Base-by-base conservation (phyloP, 2,329 filamentous ascomycete genomes). In the Aspergillus ustus region DNA sequence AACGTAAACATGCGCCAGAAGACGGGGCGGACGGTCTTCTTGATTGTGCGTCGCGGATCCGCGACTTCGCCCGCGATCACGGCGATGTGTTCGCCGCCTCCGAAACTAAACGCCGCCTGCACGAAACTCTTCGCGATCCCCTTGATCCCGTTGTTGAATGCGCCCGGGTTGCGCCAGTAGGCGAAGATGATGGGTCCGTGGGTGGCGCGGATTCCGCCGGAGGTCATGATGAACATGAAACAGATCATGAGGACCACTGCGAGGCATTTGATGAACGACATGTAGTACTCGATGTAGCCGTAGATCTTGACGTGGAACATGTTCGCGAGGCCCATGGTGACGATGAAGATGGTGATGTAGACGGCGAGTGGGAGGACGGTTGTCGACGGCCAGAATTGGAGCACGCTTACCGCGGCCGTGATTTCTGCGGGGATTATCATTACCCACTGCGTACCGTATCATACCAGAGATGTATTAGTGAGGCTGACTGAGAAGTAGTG, bases 161-260 rank as follows among this genome's bases (percentile, higher is more conserved):
- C 69, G 3, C 71, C 69, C 0, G 72, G 69, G 15, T 63, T 62
- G 40, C 69, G 70, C 71, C 70, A 73, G 48, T 71, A 69, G 51
- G 65, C 60, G 59, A 75, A 77, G 8, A 72, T 71, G n/a, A 76
- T 69, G 2, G 74, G 70, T 0, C 74, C 74, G 34, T 70, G 59
- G 0, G 74, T 75, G 9, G 70, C 72, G 13, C 69, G 31, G 45
- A 75, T 70, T 1, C 73, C 73, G 7, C 73, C 73, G 2, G 70
- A 73, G 7, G 73, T 73, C 72, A 75, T 75, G 61, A 75, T 74
- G 52, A 75, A 72, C 65, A 75, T 68, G 61, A 75, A 75, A 51
- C 69, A 72, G 11, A 75, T 75, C 69, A 75, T 72, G 29, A 70
- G 64, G 15, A 75, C 50, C 11, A 76, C 66, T 4, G 73, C 72